Evolutionary conservation across 106 monocot species (phyloP), one percentile per base, ranked within the genome.

Genomic region (Platanthera zijinensis): DNA sequence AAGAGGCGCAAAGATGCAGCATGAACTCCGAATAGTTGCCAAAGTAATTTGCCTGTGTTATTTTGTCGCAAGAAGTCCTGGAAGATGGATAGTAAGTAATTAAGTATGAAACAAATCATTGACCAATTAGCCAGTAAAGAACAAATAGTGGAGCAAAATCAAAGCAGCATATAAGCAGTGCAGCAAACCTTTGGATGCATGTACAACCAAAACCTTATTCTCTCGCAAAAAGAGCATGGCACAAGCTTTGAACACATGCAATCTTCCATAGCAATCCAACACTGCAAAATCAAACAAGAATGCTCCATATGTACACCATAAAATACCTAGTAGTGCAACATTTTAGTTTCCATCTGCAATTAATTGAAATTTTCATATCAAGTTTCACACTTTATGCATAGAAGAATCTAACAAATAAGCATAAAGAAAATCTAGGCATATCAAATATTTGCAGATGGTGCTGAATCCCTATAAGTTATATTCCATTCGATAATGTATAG

Each of bases 21-120:
- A 73, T 91, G 81, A 81, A 72, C 80, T 57, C 96, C 96, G 86
- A 97, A 97, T 59, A 91, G 78, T 89, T 97, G 89, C 93, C 96
- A 97, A 19, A 97, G 72, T 51, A 97, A 86, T 56, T 97, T 97
- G 72, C 96, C 96, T 66, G 96, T 94, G 74, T 97, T 97, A 79
- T 97, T 97, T 87, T 97, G 93, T 21, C 96, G 89, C 78, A 93
- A 83, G 72, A 94, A 97, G 77, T 97, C 96, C 96, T 97, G 74
- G 45, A 87, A 76, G 17, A 21, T n/a, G 1, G 17, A 52, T 32
- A 68, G 17, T 11, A 66, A 28, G 66, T 30, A 13, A 52, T 52
- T 52, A 52, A 52, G 10, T 1, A 66, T 66, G 8, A 32, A 28
- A 64, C 25, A 66, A 66, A 48, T 13, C 2, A 6, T 10, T 39